Conservation (phyloP, 169 alveolate species). For the Neospora caninum region DNA sequence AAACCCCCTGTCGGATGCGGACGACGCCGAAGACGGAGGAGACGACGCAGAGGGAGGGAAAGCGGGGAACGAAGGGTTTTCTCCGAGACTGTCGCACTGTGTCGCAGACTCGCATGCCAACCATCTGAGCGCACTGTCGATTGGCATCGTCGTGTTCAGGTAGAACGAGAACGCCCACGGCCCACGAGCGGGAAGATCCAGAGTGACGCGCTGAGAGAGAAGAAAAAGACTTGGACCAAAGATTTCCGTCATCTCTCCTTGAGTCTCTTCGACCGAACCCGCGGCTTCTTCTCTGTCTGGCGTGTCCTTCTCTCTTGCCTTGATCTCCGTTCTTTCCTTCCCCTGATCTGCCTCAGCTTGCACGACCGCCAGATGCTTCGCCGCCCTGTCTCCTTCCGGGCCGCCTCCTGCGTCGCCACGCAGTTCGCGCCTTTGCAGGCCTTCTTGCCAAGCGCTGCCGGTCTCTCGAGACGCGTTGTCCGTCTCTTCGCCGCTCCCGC, state of each 20-base stretch:
- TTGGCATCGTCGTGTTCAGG: neutral
- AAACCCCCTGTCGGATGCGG: neutral
- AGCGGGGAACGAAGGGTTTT: no score
- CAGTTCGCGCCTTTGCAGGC: no score
- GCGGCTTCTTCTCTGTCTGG: no score
- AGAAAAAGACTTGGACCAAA: neutral
- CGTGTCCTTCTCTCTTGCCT: neutral
- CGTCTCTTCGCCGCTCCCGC: no score
- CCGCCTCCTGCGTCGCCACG: no score
- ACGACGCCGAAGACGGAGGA: neutral
- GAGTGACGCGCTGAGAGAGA: neutral
- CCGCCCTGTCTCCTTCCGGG: no score
- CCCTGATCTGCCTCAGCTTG: no score
- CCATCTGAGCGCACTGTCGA: neutral
- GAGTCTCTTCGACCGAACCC: neutral
- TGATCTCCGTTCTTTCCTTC: neutral
- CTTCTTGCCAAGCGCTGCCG: no score
- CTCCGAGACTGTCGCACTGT: no score
- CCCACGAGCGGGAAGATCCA: neutral
- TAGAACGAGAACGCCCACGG: slow-evolving; percentile 20
- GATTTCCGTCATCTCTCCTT: neutral
- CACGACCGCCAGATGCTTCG: no score
- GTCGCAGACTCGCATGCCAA: neutral
- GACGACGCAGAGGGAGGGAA: neutral
- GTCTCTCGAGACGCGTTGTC: no score